These are phyloP conservation scores for Aspergillus incahuasiensis DNA, from an alignment of 495 filamentous ascomycete species.

Conservation along the genomic window DNA sequence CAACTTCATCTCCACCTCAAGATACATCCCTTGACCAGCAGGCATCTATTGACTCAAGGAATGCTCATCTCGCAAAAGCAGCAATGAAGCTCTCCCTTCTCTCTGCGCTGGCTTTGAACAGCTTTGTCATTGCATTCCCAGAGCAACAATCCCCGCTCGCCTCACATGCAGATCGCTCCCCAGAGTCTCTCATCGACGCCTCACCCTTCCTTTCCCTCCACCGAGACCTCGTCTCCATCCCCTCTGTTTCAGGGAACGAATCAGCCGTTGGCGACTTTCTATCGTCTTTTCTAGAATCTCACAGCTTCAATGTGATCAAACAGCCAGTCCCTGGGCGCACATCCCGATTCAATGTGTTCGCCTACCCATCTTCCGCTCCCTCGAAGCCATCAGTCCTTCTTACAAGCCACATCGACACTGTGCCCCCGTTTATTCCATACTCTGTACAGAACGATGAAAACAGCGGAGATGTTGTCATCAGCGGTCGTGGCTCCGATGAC, in stretches of 20 bases:
- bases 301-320: conserved; percentile 63
- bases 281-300: conserved; percentile 56
- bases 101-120: conserved; percentile 20
- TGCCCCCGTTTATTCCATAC: conserved; percentile 63
- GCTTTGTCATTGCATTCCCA: conserved; percentile 17
- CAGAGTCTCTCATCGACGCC: conserved; percentile 30
- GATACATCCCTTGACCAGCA: background rate
- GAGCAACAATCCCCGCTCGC: conserved; percentile 5
- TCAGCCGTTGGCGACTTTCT: conserved; percentile 64
- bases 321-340: conserved; percentile 42
- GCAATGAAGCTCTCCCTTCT: conserved; percentile 18
- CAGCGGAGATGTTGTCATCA: conserved; percentile 43
- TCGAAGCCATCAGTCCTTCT: conserved; percentile 61
- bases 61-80: background rate
- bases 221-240: conserved; percentile 65
- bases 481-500: conserved; percentile 82
- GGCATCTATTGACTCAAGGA: background rate
- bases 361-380: conserved; percentile 55
- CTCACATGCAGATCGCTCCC: background rate
- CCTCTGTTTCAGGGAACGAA: conserved; percentile 75
- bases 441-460: conserved; percentile 27
- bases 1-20: background rate
- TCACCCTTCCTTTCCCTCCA: conserved; percentile 70
- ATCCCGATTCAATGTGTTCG: conserved; percentile 72
- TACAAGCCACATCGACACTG: conserved; percentile 69